These are phyloP conservation scores for Debaryomyces udenii DNA, from an alignment of 1,139 yeast genomes.

Conservation along the genomic window DNA sequence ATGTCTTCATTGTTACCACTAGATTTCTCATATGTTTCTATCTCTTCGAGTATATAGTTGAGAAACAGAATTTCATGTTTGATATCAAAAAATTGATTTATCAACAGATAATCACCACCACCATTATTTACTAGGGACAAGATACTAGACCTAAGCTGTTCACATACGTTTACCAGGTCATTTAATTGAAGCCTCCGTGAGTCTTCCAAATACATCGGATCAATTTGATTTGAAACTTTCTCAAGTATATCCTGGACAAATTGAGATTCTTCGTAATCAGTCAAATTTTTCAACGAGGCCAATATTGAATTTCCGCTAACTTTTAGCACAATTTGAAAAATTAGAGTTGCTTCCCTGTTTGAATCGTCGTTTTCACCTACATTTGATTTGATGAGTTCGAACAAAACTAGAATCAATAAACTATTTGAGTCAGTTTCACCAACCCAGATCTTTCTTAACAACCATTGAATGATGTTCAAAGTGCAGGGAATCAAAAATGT, in stretches of 20 bases:
- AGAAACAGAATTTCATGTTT: slow-evolving; percentile 16
- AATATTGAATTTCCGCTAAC: slow-evolving; percentile 26
- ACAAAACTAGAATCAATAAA: slow-evolving; percentile 21
- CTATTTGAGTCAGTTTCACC: slow-evolving; percentile 14
- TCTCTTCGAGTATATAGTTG: slow-evolving; percentile 22
- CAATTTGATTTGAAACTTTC: slow-evolving; percentile 17
- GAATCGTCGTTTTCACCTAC: slow-evolving; percentile 14
- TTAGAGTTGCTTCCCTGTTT: slow-evolving; percentile 20
- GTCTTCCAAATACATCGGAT: slow-evolving; percentile 12
- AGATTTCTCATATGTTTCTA: slow-evolving; percentile 21
- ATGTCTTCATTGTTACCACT: slow-evolving; percentile 28
- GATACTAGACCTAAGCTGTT: slow-evolving; percentile 12
- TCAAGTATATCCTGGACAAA: slow-evolving; percentile 20
- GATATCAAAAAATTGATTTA: slow-evolving; percentile 10
- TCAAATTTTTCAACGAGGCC: slow-evolving; percentile 18
- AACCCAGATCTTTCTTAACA: slow-evolving; percentile 21
- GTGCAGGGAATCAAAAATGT: slow-evolving; percentile 45
- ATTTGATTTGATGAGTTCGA: slow-evolving; percentile 29
- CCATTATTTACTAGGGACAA: slow-evolving; percentile 12
- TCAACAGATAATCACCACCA: slow-evolving; percentile 8
- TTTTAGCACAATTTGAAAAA: slow-evolving; percentile 30
- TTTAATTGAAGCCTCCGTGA: neutral
- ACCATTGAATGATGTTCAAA: slow-evolving; percentile 40
- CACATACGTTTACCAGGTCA: slow-evolving; percentile 9
- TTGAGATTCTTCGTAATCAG: slow-evolving; percentile 19